phyloP scores from a whole-genome alignment of 129 eudicot genomes.

The Kitagawia praeruptora region DNA sequence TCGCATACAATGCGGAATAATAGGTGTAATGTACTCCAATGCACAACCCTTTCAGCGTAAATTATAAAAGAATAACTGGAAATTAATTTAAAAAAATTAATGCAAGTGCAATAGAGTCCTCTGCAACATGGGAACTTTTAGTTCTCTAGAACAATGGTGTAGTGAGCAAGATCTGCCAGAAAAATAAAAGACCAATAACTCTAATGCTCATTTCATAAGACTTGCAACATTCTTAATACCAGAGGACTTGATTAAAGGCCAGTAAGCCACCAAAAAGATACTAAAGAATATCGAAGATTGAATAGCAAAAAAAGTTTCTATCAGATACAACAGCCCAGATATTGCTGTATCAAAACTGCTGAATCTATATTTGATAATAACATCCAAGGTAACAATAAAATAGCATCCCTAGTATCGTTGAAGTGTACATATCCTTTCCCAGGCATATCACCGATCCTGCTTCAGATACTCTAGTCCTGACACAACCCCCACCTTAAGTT shows the following conservation, averaged over 20 bases:
- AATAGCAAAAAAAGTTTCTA: not conserved
- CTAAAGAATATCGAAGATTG: not conserved
- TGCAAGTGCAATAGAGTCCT: too few relatives aligned
- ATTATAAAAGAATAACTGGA: too few relatives aligned
- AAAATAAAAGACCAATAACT: not conserved
- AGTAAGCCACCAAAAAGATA: not conserved
- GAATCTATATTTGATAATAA: not conserved
- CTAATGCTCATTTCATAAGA: not conserved
- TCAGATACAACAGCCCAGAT: not conserved
- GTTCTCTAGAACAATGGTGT: too few relatives aligned
- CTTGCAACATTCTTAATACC: not conserved
- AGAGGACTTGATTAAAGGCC: not conserved
- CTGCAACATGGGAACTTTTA: too few relatives aligned
- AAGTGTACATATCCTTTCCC: slow-evolving; percentile 7
- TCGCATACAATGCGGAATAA: too few relatives aligned
- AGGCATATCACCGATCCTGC: not conserved
- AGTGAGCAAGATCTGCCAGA: not conserved
- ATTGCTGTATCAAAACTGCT: not conserved
- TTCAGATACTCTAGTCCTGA: not conserved
- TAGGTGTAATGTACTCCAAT: too few relatives aligned
- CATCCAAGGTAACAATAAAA: not conserved
- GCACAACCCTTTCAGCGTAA: too few relatives aligned
- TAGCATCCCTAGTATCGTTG: not conserved
- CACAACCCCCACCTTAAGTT: not conserved
- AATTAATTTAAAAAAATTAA: too few relatives aligned